These are phyloP conservation scores for Epichloe sylvatica DNA, from an alignment of 2,329 filamentous ascomycete species.

Conservation along the genomic window DNA sequence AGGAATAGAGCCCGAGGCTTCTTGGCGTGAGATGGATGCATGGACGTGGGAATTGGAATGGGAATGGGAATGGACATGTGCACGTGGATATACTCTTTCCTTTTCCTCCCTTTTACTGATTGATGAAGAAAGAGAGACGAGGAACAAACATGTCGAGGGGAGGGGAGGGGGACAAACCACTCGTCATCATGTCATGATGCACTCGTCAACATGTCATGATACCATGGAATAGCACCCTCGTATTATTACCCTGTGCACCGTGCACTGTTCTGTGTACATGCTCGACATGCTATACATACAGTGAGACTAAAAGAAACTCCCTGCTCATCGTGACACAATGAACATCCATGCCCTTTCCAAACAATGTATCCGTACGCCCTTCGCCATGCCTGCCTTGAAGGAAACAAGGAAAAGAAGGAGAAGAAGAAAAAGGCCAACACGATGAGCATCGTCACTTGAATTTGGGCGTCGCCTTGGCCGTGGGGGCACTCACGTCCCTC, in stretches of 20 bases:
- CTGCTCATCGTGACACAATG: neutral
- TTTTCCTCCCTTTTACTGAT: neutral
- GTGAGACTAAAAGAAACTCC: neutral
- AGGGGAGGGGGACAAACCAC: no score
- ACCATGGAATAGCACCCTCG: no score
- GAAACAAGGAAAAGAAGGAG: neutral
- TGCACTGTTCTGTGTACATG: neutral
- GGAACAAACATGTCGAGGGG: no score
- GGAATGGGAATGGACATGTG: no score
- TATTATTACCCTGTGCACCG: neutral
- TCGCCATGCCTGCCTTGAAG: conserved; percentile 5
- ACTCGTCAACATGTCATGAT: no score
- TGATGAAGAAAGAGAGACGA: no score
- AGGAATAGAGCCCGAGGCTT: conserved; percentile 56
- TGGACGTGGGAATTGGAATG: no score
- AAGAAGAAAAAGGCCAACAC: neutral
- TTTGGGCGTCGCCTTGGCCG: conserved; percentile 10
- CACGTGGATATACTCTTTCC: no score
- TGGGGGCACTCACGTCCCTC: conserved; percentile 36
- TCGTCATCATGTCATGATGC: no score
- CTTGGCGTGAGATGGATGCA: conserved; percentile 22
- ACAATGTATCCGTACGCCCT: conserved; percentile 2
- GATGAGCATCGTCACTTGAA: neutral
- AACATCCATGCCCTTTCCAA: neutral
- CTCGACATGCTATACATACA: neutral